Conservation (phyloP, 1,139 yeast genomes). For the Hansenula sp. region DNA sequence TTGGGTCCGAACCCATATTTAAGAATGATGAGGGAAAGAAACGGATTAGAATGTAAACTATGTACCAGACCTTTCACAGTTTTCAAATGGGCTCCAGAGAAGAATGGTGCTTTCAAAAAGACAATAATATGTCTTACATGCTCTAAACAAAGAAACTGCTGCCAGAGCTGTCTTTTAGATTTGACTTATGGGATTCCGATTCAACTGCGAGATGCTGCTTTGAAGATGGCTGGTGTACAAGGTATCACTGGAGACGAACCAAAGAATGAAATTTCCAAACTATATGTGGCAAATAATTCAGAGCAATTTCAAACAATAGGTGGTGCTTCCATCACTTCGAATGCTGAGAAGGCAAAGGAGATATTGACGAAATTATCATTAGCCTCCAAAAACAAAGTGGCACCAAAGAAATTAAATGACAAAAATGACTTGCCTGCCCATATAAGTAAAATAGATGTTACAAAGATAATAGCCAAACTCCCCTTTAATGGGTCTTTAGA, state of each 20-base stretch:
- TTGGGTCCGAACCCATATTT: constrained; percentile 61
- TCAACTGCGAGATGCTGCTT: constrained; percentile 74
- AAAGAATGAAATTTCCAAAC: constrained; percentile 44
- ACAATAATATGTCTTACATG: constrained; percentile 74
- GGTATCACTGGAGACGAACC: constrained; percentile 35
- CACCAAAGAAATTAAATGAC: constrained; percentile 7
- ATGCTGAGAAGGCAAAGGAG: constrained; percentile 29
- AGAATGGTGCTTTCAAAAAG: constrained; percentile 37
- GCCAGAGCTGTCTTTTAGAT: constrained; percentile 86
- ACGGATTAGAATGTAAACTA: constrained; percentile 72
- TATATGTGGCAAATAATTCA: constrained; percentile 47
- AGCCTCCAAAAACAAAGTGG: constrained; percentile 11
- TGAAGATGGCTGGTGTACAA: constrained; percentile 64
- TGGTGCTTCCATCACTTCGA: constrained; percentile 31
- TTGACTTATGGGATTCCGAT: constrained; percentile 75
- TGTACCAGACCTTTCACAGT: constrained; percentile 85
- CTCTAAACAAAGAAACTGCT: constrained; percentile 73
- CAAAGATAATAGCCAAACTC: constrained; percentile 46
- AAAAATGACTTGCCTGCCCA: constrained; percentile 17
- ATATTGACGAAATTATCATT: constrained; percentile 25
- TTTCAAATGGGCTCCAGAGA: constrained; percentile 60
- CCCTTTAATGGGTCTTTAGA: constrained; percentile 56
- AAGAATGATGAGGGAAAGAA: constrained; percentile 66
- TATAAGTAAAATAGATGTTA: constrained; percentile 37
- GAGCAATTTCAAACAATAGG: constrained; percentile 35